These are phyloP conservation scores for Colletotrichum sp. DNA, from an alignment of 2,329 filamentous ascomycete species.

Conservation along the genomic window DNA sequence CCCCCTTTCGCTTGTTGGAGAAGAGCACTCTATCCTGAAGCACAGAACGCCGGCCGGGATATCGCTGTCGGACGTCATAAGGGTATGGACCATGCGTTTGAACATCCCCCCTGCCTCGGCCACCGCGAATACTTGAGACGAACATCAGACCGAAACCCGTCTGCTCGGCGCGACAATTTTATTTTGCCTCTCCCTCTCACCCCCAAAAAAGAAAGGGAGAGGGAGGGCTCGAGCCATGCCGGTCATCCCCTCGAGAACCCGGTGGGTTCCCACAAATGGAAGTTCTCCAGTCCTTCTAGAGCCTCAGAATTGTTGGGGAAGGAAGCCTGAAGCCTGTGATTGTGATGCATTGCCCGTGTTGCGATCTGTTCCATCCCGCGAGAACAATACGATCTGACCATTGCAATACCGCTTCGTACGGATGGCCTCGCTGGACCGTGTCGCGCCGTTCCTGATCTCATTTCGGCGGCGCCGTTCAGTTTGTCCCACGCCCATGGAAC, in stretches of 20 bases:
- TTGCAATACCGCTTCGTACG: background rate
- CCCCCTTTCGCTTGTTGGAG: background rate
- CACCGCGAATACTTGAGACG: background rate
- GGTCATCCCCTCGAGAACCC: background rate
- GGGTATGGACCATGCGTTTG: background rate
- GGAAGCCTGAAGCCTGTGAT: background rate
- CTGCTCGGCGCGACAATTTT: background rate
- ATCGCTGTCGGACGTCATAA: background rate
- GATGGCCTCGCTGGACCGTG: background rate
- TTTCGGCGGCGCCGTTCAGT: constrained; percentile 12
- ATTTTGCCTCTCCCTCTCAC: background rate
- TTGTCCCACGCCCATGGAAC: background rate
- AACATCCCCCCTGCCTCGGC: background rate
- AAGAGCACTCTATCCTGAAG: background rate
- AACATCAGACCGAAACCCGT: constrained; percentile 18
- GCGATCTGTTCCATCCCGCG: background rate
- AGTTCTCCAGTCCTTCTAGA: background rate
- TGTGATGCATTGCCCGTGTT: background rate
- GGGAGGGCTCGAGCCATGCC: background rate
- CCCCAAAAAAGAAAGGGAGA: background rate
- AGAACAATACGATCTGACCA: background rate
- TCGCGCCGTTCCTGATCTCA: background rate
- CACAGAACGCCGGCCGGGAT: background rate
- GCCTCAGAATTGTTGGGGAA: background rate
- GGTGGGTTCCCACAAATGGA: background rate